These are phyloP conservation scores for Diaporthe nobilis DNA, from an alignment of 2,329 filamentous ascomycete species.

Conservation along the genomic window DNA sequence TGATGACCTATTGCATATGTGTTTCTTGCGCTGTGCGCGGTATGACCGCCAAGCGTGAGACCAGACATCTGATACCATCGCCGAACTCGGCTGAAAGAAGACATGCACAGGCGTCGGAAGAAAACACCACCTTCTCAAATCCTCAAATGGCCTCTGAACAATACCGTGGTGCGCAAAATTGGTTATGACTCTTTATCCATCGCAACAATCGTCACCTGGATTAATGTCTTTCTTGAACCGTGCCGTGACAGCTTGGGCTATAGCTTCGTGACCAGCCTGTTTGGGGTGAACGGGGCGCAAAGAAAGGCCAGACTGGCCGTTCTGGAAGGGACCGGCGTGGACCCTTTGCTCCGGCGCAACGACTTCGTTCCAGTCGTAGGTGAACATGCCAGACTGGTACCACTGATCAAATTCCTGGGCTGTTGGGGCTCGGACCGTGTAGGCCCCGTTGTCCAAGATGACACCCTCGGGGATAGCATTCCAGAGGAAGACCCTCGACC, in stretches of 20 bases:
- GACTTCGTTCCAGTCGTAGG: constrained; percentile 20
- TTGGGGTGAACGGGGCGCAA: constrained; percentile 15
- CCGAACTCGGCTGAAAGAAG: constrained; percentile 10
- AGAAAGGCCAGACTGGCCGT: constrained; percentile 17
- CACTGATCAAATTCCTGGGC: constrained; percentile 19
- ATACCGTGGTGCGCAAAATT: constrained; percentile 1
- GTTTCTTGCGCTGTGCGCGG: constrained; percentile 8
- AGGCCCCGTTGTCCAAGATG: constrained; percentile 18
- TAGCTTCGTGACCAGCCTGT: constrained; percentile 20
- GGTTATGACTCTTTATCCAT: constrained; percentile 1
- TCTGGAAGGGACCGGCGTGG: constrained; percentile 9
- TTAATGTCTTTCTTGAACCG: constrained; percentile 23
- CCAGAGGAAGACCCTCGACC: constrained; percentile 10
- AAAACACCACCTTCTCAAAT: constrained; percentile 6
- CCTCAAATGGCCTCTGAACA: constrained; percentile 4
- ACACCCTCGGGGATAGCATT: constrained; percentile 17
- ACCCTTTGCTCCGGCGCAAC: constrained; percentile 8
- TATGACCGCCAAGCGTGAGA: constrained; percentile 1
- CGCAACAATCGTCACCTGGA: constrained; percentile 11
- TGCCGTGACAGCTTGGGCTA: constrained; percentile 18
- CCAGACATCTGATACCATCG: background rate
- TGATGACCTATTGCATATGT: constrained; percentile 10
- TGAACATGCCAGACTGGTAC: constrained; percentile 18
- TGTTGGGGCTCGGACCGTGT: constrained; percentile 17
- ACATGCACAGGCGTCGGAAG: background rate